These are phyloP conservation scores for Monilinia fructicola DNA, from an alignment of 2,329 filamentous ascomycete species.

Conservation along the genomic window DNA sequence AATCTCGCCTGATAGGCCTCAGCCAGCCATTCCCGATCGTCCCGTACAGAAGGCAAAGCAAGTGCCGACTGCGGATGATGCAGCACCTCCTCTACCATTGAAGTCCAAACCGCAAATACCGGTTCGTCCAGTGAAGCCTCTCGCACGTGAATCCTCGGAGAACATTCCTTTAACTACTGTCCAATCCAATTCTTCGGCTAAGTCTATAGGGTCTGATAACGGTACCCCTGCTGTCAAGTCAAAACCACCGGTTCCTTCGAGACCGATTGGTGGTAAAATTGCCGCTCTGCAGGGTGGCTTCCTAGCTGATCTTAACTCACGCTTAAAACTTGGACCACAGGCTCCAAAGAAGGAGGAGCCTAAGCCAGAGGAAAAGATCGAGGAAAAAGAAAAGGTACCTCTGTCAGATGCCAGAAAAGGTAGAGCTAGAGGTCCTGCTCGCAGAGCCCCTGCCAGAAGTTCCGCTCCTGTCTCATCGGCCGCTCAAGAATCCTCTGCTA, in stretches of 20 bases:
- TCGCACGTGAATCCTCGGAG: conserved; percentile 44
- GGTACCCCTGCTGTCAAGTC: conserved; percentile 56
- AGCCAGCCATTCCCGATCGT: conserved; percentile 37
- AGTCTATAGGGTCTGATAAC: conserved; percentile 43
- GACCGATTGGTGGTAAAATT: conserved; percentile 81
- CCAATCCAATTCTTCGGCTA: conserved; percentile 37
- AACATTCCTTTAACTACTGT: conserved; percentile 35
- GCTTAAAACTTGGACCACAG: conserved; percentile 82
- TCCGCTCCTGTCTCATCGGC: conserved; percentile 30
- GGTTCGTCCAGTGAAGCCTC: conserved; percentile 59
- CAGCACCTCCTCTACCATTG: conserved; percentile 45
- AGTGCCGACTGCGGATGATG: conserved; percentile 24
- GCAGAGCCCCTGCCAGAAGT: conserved; percentile 62
- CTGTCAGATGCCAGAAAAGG: conserved; percentile 87
- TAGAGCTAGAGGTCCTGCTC: conserved; percentile 81
- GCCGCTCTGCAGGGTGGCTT: conserved; percentile 88
- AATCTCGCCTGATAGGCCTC: conserved; percentile 38
- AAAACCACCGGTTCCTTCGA: conserved; percentile 81
- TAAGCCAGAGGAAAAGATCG: conserved; percentile 53
- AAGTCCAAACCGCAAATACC: conserved; percentile 62
- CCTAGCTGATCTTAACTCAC: conserved; percentile 88
- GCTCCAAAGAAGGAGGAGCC: conserved; percentile 72
- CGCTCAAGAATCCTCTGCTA: conserved; percentile 24
- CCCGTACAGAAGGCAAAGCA: conserved; percentile 28
- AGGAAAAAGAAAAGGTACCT: conserved; percentile 71